Percentiles rank a stretch among this genome's conserved stretches.
These are phyloP conservation scores for Pythium myriotylum DNA, from an alignment of 352 stramenopile genomes.

Conservation along the genomic window DNA sequence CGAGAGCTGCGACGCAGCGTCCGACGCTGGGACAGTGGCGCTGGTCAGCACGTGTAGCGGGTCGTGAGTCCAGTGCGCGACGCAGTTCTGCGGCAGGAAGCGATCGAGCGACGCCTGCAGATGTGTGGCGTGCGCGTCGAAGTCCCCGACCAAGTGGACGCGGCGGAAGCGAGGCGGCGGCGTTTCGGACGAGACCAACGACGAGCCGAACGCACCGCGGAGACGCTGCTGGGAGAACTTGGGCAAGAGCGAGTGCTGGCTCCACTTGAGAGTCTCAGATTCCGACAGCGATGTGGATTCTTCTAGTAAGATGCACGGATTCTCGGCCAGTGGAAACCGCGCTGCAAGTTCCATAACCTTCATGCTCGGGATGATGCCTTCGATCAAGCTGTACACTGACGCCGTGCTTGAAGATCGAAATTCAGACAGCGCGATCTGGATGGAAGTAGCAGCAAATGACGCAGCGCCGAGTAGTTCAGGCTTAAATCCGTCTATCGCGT, in stretches of 20 bases:
- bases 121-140: conserved; percentile 23
- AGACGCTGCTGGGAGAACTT: background rate
- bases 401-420: conserved; percentile 30
- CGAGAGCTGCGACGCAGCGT: conserved; percentile 51
- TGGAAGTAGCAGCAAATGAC: conserved; percentile 47
- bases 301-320: conserved; percentile 38
- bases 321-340: conserved; percentile 38
- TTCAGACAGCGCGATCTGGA: conserved; percentile 53
- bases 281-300: conserved; percentile 28
- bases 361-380: conserved; percentile 51
- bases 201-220: conserved; percentile 5
- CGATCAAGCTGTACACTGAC: conserved; percentile 42
- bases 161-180: conserved; percentile 39
- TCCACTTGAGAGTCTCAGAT: conserved; percentile 16
- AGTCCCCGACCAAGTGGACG: conserved; percentile 55
- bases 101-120: conserved; percentile 37
- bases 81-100: conserved; percentile 31
- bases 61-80: conserved; percentile 43
- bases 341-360: conserved; percentile 61
- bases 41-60: conserved; percentile 28
- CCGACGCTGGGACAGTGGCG: conserved; percentile 19
- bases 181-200: background rate
- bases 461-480: conserved; percentile 8
- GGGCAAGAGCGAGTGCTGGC: conserved; percentile 49
- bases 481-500: background rate